Base-by-base conservation (phyloP, 495 filamentous ascomycete genomes). In the Talaromyces trachyspermus region DNA sequence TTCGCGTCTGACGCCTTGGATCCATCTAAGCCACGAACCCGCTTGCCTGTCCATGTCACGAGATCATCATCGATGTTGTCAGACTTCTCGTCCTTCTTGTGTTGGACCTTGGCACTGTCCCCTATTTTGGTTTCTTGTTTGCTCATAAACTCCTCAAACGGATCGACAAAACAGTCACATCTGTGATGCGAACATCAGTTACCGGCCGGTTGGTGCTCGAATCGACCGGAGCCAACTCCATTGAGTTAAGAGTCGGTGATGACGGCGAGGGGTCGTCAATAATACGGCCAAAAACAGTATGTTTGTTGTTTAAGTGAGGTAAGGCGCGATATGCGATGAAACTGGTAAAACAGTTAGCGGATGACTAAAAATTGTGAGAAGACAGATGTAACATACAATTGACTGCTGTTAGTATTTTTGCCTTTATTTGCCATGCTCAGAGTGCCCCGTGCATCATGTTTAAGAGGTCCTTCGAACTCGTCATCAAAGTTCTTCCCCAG, bases 351-450 rank as follows among this genome's bases (percentile, higher is more conserved):
- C 17, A 12, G 45, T 59, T 33, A 57, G 52, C 1, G 1, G 11
- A 19, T 2, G 20, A 4, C 23, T 18, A 26, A 23, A 18, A 14
- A 32, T 15, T 9, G 9, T 9, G 22, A 42, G 26, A 27, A n/a
- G 10, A 44, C 23, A 20, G 46, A 30, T 46, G 30, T 37, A 46
- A 46, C 69, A 62, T 43, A 72, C 69, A 97, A 98, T 67, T 98
- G 92, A 46, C 77, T 84, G 26, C 84, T 88, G 57, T 98, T 98
- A 2, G 94, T 97, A 51, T 97, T 89, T 53, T 95, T 95, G 22
- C 92, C 92, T 55, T 98, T 98, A 56, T 98, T 98, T 25, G 92
- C 92, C 92, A 98, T 98, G 53, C 81, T 86, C 10, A 97, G 53
- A 1, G 92, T 74, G 2, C 92, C 92, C 3, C 92, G 68, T 0